Evolutionary conservation across 1,139 yeast species (phyloP), one percentile per base, ranked within the genome.

Genomic region (Yamadazyma diddensiae): DNA sequence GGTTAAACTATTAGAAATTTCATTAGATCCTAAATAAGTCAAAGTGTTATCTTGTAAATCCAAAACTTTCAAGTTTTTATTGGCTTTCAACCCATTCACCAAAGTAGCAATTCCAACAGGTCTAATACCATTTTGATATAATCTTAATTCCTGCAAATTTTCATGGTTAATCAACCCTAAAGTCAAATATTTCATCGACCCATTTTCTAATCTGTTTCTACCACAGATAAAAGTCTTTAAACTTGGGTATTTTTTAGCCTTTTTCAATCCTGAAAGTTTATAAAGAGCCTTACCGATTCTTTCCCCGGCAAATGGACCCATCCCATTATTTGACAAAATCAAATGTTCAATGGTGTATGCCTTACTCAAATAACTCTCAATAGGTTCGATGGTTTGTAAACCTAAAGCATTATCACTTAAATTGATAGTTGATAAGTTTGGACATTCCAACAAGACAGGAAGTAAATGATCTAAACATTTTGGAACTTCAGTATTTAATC

Each of bases 251-350:
- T 62, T 60, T 23, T 62, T 55, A 18, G 62, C 61, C 42, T 68
- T 59, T 59, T 86, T 85, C 38, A 78, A 79, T 30, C 60, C 59
- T n/a, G 94, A 79, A 47, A 90, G 72, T 49, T 73, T 72, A 61
- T 70, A 86, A 37, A 92, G 73, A 5, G 95, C 86, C 44, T 78
- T 78, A 39, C 97, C 98, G 44, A 92, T 84, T 57, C 95, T 76
- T 34, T 94, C 82, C 47, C 98, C 98, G 0, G 97, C 95, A 58
- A 83, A 84, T 19, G 98, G 98, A 15, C 98, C 98, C 79, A 92
- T 82, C 35, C 98, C 98, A 57, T 94, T 92, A 62, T 92, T 92
- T 29, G 96, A 83, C 43, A 94, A 69, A 43, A 86, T 80, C 56
- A 94, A 73, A 54, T 92, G 96, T 57, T 85, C 82, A 38, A 92